Evolutionary conservation across 1,284 basidiomycete species (phyloP).

Genomic region (Exobasidium rhododendri): DNA sequence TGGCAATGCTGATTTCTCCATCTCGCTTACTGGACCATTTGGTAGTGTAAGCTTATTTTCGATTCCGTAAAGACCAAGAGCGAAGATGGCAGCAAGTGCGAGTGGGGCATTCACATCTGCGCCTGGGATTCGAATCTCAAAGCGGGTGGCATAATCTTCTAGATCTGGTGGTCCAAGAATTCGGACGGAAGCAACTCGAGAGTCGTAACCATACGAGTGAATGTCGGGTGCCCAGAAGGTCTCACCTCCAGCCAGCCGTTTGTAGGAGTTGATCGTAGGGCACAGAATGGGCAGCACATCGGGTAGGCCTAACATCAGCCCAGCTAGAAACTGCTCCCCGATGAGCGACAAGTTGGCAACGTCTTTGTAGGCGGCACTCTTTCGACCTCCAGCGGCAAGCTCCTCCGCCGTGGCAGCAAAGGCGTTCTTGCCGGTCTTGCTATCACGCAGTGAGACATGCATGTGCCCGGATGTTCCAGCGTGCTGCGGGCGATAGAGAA

Average conservation of each 20-base stretch:
- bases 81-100: slow-evolving; percentile 79
- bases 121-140: slow-evolving; percentile 89
- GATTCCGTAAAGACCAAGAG: slow-evolving; percentile 81
- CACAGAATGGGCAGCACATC: slow-evolving; percentile 70
- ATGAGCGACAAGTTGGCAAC: slow-evolving; percentile 76
- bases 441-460: slow-evolving; percentile 78
- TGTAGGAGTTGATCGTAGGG: slow-evolving; percentile 95
- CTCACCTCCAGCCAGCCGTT: slow-evolving; percentile 89
- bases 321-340: slow-evolving; percentile 89
- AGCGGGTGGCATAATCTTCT: slow-evolving; percentile 72
- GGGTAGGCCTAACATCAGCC: slow-evolving; percentile 78
- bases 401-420: slow-evolving; percentile 71
- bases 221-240: slow-evolving; percentile 91
- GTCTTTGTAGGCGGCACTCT: slow-evolving; percentile 71
- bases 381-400: slow-evolving; percentile 64
- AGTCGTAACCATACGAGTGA: slow-evolving; percentile 87
- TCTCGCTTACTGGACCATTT: slow-evolving; percentile 61
- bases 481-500: neutral
- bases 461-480: slow-evolving; percentile 66
- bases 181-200: slow-evolving; percentile 81
- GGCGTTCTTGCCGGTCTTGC: slow-evolving; percentile 66
- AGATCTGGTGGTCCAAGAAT: slow-evolving; percentile 86
- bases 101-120: slow-evolving; percentile 94
- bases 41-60: slow-evolving; percentile 69
- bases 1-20: neutral